Base-by-base conservation (phyloP, 2,329 filamentous ascomycete genomes). In the Ophiostoma sp. region DNA sequence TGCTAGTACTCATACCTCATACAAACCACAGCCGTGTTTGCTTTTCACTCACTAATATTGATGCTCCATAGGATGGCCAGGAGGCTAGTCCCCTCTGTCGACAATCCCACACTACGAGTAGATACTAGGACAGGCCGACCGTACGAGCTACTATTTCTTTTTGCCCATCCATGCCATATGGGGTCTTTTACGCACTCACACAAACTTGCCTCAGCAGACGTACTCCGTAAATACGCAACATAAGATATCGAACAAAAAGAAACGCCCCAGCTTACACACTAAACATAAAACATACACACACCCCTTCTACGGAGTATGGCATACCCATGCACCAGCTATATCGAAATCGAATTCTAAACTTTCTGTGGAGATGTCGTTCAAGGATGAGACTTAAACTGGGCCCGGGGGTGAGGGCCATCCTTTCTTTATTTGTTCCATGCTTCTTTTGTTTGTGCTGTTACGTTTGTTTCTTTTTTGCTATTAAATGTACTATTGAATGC, bases 321-420 rank as follows among this genome's bases (percentile, higher is more conserved):
- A 27, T 27, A 27, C 27, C 27, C 27, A 27, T 27, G 27, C 27
- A 27, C 27, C 27, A 27, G 27, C 27, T 27, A 27, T 27, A 27
- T 27, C 58, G 16, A 40, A 40, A 5, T 14, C 27, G 38, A 62
- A 62, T 42, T 63, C 38, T 42, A 41, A 63, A 63, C 60, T 11
- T 63, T 44, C 16, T 64, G 42, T 64, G 63, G 63, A 38, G 63
- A 64, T 12, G 40, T 27, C 41, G 63, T 45, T 42, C 41, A 45
- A 64, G 63, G 63, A 45, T 47, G 63, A 64, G 63, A 45, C 63
- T 45, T 64, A 42, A 64, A 47, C 63, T 64, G 63, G 63, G 63
- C 63, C 63, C 63, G 63, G 63, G 62, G 62, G 40, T 8, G 40
- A 64, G 63, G 63, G 45, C 60, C 63, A 64, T 64, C n/a, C 63